Percentiles rank a stretch among this genome's conserved stretches.
phyloP scores from a whole-genome alignment of 2,329 filamentous ascomycete species.

The Massarina eburnea region DNA sequence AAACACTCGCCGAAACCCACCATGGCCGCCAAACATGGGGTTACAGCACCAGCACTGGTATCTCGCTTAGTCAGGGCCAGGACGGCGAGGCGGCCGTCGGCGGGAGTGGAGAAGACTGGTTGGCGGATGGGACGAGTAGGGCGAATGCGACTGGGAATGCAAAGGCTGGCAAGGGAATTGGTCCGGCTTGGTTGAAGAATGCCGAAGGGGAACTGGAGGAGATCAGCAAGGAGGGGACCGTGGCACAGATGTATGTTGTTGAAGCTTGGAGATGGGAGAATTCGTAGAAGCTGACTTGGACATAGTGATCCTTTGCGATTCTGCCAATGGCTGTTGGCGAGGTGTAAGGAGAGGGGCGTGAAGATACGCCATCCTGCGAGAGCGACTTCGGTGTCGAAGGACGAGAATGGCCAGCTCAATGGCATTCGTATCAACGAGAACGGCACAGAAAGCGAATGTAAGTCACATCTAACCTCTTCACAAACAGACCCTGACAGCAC shows the following conservation, averaged over 20 bases:
- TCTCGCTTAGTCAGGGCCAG: conserved; percentile 59
- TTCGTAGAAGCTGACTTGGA: conserved; percentile 2
- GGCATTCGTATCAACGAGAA: conserved; percentile 55
- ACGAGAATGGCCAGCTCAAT: conserved; percentile 54
- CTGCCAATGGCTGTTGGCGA: conserved; percentile 64
- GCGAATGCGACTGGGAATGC: conserved; percentile 49
- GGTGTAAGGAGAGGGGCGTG: conserved; percentile 63
- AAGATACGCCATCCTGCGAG: conserved; percentile 65
- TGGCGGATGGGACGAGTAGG: conserved; percentile 64
- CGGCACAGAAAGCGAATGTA: conserved; percentile 49
- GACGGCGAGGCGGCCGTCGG: conserved; percentile 45
- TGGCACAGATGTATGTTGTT: conserved; percentile 64
- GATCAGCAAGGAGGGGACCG: conserved; percentile 62
- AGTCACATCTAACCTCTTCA: conserved; percentile 1
- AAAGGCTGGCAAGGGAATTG: conserved; percentile 33
- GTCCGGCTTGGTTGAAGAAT: conserved; percentile 62
- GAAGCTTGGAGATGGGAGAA: neutral
- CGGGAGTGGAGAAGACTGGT: conserved; percentile 64
- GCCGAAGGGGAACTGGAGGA: conserved; percentile 61
- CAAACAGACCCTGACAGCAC: conserved; percentile 13
- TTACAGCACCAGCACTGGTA: conserved; percentile 60
- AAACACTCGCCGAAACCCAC: conserved; percentile 61
- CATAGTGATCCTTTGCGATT: conserved; percentile 66
- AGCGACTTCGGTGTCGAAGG: conserved; percentile 55
- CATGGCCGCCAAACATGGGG: conserved; percentile 62